Conservation (phyloP, 78 protist species). For the Polysphondylium violaceum region DNA sequence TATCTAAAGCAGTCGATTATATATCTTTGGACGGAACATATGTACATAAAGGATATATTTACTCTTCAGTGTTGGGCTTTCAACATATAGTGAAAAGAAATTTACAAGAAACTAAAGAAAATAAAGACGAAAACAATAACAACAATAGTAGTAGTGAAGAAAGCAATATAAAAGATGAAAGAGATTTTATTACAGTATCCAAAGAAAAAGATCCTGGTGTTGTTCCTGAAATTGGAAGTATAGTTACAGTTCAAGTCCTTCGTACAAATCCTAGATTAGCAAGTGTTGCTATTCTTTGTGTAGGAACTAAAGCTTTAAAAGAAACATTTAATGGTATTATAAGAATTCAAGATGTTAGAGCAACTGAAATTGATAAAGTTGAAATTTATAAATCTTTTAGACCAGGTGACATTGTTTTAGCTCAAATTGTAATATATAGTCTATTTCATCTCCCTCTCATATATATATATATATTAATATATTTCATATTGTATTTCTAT, state of each 20-base stretch:
- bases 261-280: constrained; percentile 77
- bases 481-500: too few species aligned
- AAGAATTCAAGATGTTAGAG: constrained; percentile 88
- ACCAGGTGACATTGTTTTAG: constrained; percentile 90
- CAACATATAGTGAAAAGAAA: constrained; percentile 35
- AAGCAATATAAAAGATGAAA: too few species aligned
- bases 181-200: constrained; percentile 65
- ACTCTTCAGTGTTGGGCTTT: constrained; percentile 71
- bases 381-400: constrained; percentile 90
- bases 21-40: constrained; percentile 75
- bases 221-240: constrained; percentile 79
- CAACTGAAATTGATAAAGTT: constrained; percentile 90
- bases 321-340: constrained; percentile 83
- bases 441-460: too few species aligned
- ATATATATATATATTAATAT: too few species aligned
- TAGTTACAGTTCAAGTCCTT: constrained; percentile 81
- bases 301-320: constrained; percentile 72
- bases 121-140: background rate
- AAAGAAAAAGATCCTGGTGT: constrained; percentile 80
- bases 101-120: background rate
- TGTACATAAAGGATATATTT: constrained; percentile 58
- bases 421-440: constrained; percentile 79
- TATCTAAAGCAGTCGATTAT: constrained; percentile 44
- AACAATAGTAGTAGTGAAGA: background rate
- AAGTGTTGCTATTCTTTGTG: constrained; percentile 81